phyloP scores from a whole-genome alignment of 305 asterid species.

The Solanum hybrid region DNA sequence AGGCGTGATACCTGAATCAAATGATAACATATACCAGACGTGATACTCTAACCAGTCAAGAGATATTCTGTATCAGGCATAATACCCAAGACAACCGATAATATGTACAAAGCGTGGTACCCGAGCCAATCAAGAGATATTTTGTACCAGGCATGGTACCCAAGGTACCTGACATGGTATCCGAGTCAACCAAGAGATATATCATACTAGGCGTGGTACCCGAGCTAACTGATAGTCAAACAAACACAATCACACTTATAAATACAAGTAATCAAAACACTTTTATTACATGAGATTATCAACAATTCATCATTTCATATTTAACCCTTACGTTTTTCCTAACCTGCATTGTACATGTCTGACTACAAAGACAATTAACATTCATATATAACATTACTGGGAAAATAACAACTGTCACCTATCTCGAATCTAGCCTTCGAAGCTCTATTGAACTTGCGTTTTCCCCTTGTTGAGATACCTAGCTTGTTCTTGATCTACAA shows the following conservation, averaged over 20 bases:
- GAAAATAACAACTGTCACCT: neutral
- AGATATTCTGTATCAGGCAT: neutral
- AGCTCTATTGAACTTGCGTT: neutral
- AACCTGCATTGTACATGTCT: neutral
- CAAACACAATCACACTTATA: neutral
- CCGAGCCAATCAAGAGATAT: neutral
- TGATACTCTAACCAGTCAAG: neutral
- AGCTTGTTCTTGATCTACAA: neutral
- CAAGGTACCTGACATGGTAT: too few relatives aligned
- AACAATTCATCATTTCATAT: neutral
- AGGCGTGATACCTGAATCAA: neutral
- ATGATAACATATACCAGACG: neutral
- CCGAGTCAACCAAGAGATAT: too few relatives aligned
- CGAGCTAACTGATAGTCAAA: neutral
- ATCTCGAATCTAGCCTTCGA: neutral
- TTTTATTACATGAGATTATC: neutral
- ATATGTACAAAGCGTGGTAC: neutral
- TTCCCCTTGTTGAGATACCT: neutral
- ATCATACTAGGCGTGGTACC: neutral
- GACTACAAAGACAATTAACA: neutral
- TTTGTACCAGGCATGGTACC: too few relatives aligned
- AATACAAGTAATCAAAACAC: neutral
- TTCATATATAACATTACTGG: too few relatives aligned
- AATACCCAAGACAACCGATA: neutral
- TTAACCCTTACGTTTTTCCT: neutral